Evolutionary conservation across 2,329 filamentous ascomycete species (phyloP), one percentile per base, ranked within the genome.

Genomic region (Zalaria sp.): DNA sequence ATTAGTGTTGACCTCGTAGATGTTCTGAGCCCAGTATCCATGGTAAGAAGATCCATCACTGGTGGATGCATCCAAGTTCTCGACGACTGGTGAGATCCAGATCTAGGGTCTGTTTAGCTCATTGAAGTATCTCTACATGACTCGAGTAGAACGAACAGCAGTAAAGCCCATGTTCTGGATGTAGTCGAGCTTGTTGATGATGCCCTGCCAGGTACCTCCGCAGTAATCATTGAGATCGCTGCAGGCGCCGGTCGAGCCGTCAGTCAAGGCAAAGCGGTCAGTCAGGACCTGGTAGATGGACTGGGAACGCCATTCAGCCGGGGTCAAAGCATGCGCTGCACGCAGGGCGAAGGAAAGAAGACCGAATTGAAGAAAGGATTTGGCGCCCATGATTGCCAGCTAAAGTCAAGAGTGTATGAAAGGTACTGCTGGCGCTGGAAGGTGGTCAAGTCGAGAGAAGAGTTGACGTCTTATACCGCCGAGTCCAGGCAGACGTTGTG

Each of bases 161-260:
- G 70, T 69, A 47, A 76, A 77, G 25, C 73, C 73, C 68, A 77
- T 73, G 37, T 67, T 67, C 51, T 74, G 65, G 53, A 80, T 79
- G 53, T 79, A 79, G 55, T 79, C 75, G 34, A 80, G 66, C 46
- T 73, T 67, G 45, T 71, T 66, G 48, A 70, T 65, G 27, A 81
- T 64, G 5, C 77, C 77, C 40, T 63, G 57, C 52, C 72, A 81
- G 1, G 71, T 75, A 10, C 77, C 77, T 34, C 75, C 75, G 48
- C 77, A 81, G 56, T 78, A 79, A 26, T 55, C 42, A 2, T 53
- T 43, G n/a, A 52, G 45, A 3, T 38, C 46, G 40, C 61, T 53
- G 44, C 63, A 66, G 7, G 53, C 39, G 5, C 61, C 58, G 3
- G 57, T 61, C 3, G 60, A 63, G 38, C 57, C 57, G 53, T 65